A percentile compares a stretch with the other conserved stretches of the same genome.
Conservation (phyloP, 768 basidiomycete species). For the Sistotremastrum suecicum region DNA sequence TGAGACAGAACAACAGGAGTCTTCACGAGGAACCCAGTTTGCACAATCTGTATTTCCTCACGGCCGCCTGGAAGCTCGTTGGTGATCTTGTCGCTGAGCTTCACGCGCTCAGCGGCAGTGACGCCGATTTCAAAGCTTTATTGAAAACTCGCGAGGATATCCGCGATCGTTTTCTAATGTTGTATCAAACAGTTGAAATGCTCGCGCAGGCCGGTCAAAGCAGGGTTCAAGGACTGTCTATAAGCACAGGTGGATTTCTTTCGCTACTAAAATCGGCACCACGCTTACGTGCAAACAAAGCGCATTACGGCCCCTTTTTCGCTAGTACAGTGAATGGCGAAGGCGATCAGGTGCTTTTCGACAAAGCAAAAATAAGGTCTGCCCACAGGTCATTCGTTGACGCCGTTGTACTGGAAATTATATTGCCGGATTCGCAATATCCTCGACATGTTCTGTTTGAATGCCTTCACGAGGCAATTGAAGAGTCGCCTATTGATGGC, state of each 20-base stretch:
- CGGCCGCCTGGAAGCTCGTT: slow-evolving; percentile 75
- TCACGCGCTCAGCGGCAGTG: slow-evolving; percentile 37
- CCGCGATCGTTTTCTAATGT: slow-evolving; percentile 43
- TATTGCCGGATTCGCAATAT: slow-evolving; percentile 56
- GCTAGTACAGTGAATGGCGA: slow-evolving; percentile 44
- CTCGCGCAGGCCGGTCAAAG: slow-evolving; percentile 49
- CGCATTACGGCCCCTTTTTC: slow-evolving; percentile 39
- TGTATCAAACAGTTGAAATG: slow-evolving; percentile 48
- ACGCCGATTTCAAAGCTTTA: slow-evolving; percentile 35
- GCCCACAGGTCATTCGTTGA: slow-evolving; percentile 70
- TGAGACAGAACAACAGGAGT: neutral
- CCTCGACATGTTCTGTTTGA: slow-evolving; percentile 52
- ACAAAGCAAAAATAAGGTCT: slow-evolving; percentile 43
- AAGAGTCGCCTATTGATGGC: slow-evolving; percentile 59
- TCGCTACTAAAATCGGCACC: neutral
- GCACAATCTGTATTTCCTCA: slow-evolving; percentile 71
- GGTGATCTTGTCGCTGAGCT: slow-evolving; percentile 41
- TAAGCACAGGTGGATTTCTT: slow-evolving; percentile 21
- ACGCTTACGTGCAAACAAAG: slow-evolving; percentile 20
- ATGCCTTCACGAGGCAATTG: slow-evolving; percentile 54
- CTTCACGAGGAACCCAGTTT: slow-evolving; percentile 29
- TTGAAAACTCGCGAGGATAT: slow-evolving; percentile 37
- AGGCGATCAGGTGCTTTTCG: slow-evolving; percentile 45
- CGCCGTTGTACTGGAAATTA: slow-evolving; percentile 71
- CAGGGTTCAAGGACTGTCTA: slow-evolving; percentile 59